Percentiles rank a stretch among this genome's conserved stretches.
Evolutionary conservation across 176 grass and related monocot genomes (phyloP).

Genomic region (Aegilops sharonensis): DNA sequence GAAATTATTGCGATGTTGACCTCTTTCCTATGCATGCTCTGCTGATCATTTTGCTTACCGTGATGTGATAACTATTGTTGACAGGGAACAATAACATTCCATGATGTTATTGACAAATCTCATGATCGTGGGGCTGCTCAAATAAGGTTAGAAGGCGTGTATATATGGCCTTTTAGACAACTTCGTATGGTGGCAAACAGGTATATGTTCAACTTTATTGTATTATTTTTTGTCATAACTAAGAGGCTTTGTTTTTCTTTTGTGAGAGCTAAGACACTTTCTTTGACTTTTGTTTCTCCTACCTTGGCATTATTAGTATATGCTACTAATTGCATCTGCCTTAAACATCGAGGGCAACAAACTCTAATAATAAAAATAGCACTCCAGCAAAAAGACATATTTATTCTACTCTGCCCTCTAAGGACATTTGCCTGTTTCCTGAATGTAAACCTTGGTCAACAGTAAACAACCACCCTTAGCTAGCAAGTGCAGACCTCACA

Average conservation of each 20-base stretch:
- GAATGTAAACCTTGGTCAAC: neutral
- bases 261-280: neutral
- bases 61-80: neutral
- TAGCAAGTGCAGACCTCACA: neutral
- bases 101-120: conserved; percentile 83
- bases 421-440: neutral
- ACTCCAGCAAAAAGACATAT: neutral
- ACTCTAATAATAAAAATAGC: neutral
- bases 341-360: neutral
- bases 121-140: conserved; percentile 67
- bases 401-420: neutral
- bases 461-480: neutral
- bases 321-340: neutral
- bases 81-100: conserved; percentile 89
- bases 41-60: conserved; percentile 27
- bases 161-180: conserved; percentile 99
- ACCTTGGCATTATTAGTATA: neutral
- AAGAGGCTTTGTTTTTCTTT: neutral
- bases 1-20: conserved; percentile 6
- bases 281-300: neutral
- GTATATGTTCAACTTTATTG: conserved; percentile 37
- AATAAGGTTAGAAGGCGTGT: conserved; percentile 96
- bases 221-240: conserved; percentile 27
- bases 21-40: neutral
- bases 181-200: conserved; percentile 96